phyloP scores from a whole-genome alignment of 306 rosid species.

The Vachellia collinsii region DNA sequence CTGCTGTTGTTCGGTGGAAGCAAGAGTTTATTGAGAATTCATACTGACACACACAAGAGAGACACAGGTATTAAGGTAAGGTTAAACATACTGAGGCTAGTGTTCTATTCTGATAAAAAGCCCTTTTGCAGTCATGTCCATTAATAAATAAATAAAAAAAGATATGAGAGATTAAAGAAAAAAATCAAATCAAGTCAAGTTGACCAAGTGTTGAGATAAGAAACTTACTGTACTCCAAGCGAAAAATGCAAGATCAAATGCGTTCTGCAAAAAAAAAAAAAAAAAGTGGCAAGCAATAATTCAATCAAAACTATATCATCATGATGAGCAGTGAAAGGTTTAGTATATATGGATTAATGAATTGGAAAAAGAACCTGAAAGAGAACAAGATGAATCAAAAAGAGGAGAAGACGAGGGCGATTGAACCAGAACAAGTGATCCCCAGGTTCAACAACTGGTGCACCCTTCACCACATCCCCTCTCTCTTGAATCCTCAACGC shows the following conservation, averaged over 20 bases:
- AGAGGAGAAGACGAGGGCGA: constrained; percentile 65
- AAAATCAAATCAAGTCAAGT: not conserved
- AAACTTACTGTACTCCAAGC: constrained; percentile 72
- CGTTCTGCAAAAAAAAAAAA: constrained; percentile 56
- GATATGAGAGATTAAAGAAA: not conserved
- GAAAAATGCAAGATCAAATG: constrained; percentile 81
- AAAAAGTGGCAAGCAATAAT: constrained; percentile 5
- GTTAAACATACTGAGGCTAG: not conserved
- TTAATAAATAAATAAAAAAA: not conserved
- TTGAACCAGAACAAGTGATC: constrained; percentile 90
- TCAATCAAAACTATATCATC: not conserved
- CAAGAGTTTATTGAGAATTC: constrained; percentile 47
- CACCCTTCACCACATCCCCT: constrained; percentile 79
- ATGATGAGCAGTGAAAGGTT: not conserved
- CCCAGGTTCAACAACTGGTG: constrained; percentile 74
- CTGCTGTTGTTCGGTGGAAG: constrained; percentile 52
- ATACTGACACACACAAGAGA: constrained; percentile 43
- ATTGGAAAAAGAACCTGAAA: constrained; percentile 59
- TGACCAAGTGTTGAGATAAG: constrained; percentile 8
- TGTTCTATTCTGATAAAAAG: not conserved
- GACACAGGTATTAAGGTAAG: not conserved
- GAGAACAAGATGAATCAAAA: constrained; percentile 69
- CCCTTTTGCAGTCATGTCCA: not conserved
- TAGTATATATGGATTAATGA: not conserved
- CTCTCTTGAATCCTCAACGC: constrained; percentile 71